Percentiles rank a stretch among this genome's conserved stretches.
phyloP scores from a whole-genome alignment of 1,139 yeast genomes.

The Trichomonascaceae sp. region DNA sequence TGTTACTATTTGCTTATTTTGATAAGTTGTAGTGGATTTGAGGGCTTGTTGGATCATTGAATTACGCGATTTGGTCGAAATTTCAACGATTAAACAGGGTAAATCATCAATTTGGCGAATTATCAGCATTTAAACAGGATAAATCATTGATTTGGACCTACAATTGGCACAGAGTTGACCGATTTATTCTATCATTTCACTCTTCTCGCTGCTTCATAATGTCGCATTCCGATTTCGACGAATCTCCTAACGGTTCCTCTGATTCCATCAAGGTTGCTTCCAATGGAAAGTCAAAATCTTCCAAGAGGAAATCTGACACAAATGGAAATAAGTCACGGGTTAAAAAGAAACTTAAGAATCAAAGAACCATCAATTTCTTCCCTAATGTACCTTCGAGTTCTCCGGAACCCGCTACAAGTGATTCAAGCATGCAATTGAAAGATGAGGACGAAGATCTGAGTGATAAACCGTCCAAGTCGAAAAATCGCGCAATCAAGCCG shows the following conservation, averaged over 20 bases:
- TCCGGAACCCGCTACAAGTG: not conserved
- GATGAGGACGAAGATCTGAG: not conserved
- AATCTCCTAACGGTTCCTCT: not conserved
- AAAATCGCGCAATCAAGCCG: not conserved
- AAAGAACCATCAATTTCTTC: not conserved
- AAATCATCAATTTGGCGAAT: too few species aligned
- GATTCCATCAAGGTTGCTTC: not conserved
- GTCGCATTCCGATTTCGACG: not conserved
- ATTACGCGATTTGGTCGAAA: too few species aligned
- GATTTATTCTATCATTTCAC: too few species aligned
- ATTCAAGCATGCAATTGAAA: not conserved
- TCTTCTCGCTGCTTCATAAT: not conserved
- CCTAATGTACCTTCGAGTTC: not conserved
- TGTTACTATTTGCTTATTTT: not conserved
- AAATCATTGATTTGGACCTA: too few species aligned
- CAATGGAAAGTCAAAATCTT: not conserved
- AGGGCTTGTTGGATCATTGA: too few species aligned
- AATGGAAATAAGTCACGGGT: not conserved
- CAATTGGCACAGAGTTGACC: too few species aligned
- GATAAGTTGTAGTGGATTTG: too few species aligned
- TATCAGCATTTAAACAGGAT: too few species aligned
- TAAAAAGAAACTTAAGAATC: conserved; percentile 4
- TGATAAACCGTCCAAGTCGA: not conserved
- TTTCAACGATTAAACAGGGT: too few species aligned
- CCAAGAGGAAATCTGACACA: not conserved